Evolutionary conservation across 306 rosid genomes (phyloP), one percentile per base, ranked within the genome.

Genomic region (barrel medic (Medicago truncatula)): DNA sequence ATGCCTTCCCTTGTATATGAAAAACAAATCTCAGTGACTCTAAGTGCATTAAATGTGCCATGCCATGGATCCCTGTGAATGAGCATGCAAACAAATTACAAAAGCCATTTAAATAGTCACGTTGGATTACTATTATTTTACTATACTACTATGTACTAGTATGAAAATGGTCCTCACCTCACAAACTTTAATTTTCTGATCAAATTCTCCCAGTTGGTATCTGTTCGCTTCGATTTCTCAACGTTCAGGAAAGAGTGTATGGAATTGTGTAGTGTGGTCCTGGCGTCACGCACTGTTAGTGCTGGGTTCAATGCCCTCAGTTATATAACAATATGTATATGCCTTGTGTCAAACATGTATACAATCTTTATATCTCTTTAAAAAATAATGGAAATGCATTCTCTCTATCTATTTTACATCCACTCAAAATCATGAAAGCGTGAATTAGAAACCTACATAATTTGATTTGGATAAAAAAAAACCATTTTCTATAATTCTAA

Each of bases 31-130:
- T 52, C 13, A 54, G 36, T 76, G 63, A 8, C 64, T 53, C 20
- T 82, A 17, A 65, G 75, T 85, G 84, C 88, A 82, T 82, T 84
- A 44, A 90, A 71, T 78, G 87, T 76, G 56, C 9, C 46, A 64
- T 76, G 56, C 9, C 46, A 64, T 74, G 84, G 82, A 72, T 67
- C 74, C 79, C 60, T 49, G 86, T 50, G 8, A 50, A 9, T n/a
- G n/a, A 17, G 36, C 36, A 31, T 31, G 6, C 36, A 31, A 31
- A 5, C 36, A 31, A 31, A 31, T 4, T 31, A 63, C 71, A 47
- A 46, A 60, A 16, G 11, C 56, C 57, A 54, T 69, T 9, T 14
- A 39, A n/a, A 76, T 40, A 3, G 25, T 74, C 18, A 44, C 7
- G 17, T 44, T 74, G 18, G 31, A 34, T 40, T 20, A 3, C 28